These are phyloP conservation scores for Haplosporangium gracile DNA, from an alignment of 192 early-diverging fungal genomes.

Conservation along the genomic window DNA sequence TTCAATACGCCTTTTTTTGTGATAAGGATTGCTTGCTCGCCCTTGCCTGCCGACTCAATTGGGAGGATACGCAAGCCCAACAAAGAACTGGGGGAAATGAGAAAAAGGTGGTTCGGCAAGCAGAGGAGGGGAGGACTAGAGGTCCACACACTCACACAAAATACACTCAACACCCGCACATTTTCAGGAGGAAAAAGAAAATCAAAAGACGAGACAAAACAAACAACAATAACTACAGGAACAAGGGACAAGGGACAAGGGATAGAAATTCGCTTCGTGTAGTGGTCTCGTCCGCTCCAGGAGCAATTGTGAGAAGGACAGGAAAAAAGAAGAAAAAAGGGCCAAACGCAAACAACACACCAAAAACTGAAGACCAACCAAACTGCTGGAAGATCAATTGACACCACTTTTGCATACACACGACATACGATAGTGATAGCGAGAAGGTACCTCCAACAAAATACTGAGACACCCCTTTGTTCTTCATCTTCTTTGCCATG, in stretches of 20 bases:
- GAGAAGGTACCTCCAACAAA: not conserved
- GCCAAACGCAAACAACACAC: constrained; percentile 1
- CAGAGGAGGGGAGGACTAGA: not conserved
- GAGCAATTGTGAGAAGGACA: not conserved
- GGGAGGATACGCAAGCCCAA: not conserved
- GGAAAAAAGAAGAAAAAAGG: not conserved
- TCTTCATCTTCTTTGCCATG: not conserved
- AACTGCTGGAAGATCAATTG: constrained; percentile 6
- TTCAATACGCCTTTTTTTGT: not conserved
- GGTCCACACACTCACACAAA: not conserved
- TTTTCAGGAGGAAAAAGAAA: not conserved
- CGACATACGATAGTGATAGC: not conserved
- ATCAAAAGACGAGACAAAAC: constrained; percentile 1
- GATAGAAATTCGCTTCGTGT: not conserved
- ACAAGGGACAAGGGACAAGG: not conserved
- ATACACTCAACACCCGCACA: not conserved
- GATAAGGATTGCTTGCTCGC: not conserved
- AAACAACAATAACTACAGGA: not conserved
- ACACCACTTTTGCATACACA: not conserved
- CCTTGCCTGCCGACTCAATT: not conserved
- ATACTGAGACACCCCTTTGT: not conserved
- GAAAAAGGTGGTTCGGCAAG: not conserved
- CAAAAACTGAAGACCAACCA: not conserved
- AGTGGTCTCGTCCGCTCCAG: not conserved
- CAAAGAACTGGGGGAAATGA: not conserved